A percentile compares a stretch with the other conserved stretches of the same genome.
phyloP scores from a whole-genome alignment of 495 filamentous ascomycete genomes.

The Articulospora tetracladia region DNA sequence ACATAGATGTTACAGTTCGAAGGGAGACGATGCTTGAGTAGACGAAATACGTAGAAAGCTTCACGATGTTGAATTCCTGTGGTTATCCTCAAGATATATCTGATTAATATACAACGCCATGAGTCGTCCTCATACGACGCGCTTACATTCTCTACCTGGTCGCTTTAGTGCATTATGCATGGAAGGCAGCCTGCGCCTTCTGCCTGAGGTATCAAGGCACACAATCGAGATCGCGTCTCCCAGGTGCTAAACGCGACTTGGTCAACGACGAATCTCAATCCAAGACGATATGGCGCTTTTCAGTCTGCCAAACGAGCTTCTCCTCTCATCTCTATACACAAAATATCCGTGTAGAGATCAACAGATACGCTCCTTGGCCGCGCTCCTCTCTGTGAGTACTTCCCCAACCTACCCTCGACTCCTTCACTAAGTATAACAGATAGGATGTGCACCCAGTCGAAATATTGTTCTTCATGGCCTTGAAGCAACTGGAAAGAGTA shows the following conservation, averaged over 20 bases:
- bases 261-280: background rate
- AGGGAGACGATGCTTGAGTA: too few relatives aligned
- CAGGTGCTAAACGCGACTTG: constrained; percentile 14
- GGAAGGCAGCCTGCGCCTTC: background rate
- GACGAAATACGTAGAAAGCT: too few relatives aligned
- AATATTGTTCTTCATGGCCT: constrained; percentile 79
- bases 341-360: constrained; percentile 58
- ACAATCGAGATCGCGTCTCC: constrained; percentile 17
- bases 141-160: background rate
- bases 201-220: background rate
- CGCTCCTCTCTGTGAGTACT: constrained; percentile 52
- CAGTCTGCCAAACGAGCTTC: constrained; percentile 44
- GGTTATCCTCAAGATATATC: background rate
- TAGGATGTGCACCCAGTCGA: constrained; percentile 37
- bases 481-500: constrained; percentile 88
- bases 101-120: background rate
- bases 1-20: too few relatives aligned
- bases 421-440: constrained; percentile 8
- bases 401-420: background rate
- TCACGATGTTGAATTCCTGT: too few relatives aligned
- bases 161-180: background rate
- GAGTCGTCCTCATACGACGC: background rate
- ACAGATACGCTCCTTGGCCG: constrained; percentile 60
- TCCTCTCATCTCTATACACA: constrained; percentile 45
- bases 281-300: constrained; percentile 30